Percentiles rank a stretch among this genome's conserved stretches.
phyloP scores from a whole-genome alignment of 208 protist species.

The Trypanosomatidae sp. region DNA sequence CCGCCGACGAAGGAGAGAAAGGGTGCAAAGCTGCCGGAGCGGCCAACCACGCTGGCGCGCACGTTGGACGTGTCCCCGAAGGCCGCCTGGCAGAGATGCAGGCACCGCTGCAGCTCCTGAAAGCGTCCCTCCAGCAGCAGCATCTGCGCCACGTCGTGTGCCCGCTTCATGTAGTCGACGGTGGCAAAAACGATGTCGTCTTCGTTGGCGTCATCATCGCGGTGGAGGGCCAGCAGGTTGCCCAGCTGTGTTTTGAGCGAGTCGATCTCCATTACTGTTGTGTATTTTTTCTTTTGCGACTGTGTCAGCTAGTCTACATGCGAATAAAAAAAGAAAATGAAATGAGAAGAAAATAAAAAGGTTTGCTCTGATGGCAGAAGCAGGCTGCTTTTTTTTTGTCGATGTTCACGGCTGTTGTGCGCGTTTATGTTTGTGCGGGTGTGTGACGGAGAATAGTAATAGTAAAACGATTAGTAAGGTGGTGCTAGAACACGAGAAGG shows the following conservation, averaged over 20 bases:
- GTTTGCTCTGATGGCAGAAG: no score
- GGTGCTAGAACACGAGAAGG: no score
- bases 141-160: constrained; percentile 50
- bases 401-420: no score
- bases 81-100: constrained; percentile 55
- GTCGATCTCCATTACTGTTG: constrained; percentile 81
- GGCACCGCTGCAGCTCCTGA: constrained; percentile 66
- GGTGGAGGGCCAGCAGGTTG: constrained; percentile 44
- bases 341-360: no score
- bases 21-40: background rate
- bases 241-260: constrained; percentile 38
- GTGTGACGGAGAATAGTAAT: no score
- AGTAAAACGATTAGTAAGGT: no score
- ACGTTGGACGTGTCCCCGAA: constrained; percentile 2
- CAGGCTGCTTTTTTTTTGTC: no score
- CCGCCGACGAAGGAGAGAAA: no score
- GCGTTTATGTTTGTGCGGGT: background rate
- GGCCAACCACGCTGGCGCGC: background rate
- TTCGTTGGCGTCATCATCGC: constrained; percentile 56
- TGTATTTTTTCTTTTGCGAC: no score
- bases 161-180: constrained; percentile 52
- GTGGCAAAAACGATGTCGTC: constrained; percentile 75
- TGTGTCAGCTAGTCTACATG: no score
- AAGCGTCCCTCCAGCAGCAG: constrained; percentile 70
- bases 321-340: no score